These are phyloP conservation scores for Aspergillus cejpii DNA, from an alignment of 2,329 filamentous ascomycete genomes.

Conservation along the genomic window DNA sequence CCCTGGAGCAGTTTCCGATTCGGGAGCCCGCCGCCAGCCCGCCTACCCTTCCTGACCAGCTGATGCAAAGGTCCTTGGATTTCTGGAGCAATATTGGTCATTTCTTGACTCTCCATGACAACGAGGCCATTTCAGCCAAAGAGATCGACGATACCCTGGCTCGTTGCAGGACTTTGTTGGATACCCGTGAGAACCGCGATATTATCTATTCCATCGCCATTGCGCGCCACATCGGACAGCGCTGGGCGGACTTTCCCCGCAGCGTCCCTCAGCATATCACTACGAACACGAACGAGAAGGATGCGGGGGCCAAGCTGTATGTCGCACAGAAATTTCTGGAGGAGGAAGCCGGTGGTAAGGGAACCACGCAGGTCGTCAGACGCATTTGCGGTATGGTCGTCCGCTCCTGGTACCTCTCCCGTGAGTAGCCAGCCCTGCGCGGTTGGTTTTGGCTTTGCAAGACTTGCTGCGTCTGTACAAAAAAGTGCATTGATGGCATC, in stretches of 20 bases:
- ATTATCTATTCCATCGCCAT: slow-evolving; percentile 85
- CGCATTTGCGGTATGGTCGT: slow-evolving; percentile 62
- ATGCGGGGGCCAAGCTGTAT: slow-evolving; percentile 59
- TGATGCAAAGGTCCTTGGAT: slow-evolving; percentile 58
- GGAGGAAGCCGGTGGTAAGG: slow-evolving; percentile 58
- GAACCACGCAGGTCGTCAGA: slow-evolving; percentile 66
- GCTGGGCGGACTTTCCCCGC: slow-evolving; percentile 54
- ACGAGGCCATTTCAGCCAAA: slow-evolving; percentile 47
- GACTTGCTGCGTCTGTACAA: slow-evolving; percentile 17
- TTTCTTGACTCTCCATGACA: slow-evolving; percentile 61
- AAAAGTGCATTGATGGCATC: slow-evolving; percentile 14
- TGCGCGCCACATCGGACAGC: slow-evolving; percentile 64
- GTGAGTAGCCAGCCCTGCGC: slow-evolving; percentile 22
- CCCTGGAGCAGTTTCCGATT: slow-evolving; percentile 41
- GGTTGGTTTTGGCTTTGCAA: slow-evolving; percentile 12
- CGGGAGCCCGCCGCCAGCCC: slow-evolving; percentile 33
- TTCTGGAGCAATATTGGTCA: slow-evolving; percentile 78
- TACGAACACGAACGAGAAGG: slow-evolving; percentile 60
- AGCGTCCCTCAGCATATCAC: slow-evolving; percentile 51
- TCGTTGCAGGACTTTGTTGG: slow-evolving; percentile 63
- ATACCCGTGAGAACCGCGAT: slow-evolving; percentile 78
- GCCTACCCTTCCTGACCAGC: slow-evolving; percentile 43
- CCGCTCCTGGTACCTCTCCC: slow-evolving; percentile 48
- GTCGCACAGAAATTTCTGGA: slow-evolving; percentile 65
- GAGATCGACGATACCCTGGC: slow-evolving; percentile 60